Percentiles rank a stretch among this genome's conserved stretches.
phyloP scores from a whole-genome alignment of 139 green algal genomes.

The Mychonastes homosphaera region DNA sequence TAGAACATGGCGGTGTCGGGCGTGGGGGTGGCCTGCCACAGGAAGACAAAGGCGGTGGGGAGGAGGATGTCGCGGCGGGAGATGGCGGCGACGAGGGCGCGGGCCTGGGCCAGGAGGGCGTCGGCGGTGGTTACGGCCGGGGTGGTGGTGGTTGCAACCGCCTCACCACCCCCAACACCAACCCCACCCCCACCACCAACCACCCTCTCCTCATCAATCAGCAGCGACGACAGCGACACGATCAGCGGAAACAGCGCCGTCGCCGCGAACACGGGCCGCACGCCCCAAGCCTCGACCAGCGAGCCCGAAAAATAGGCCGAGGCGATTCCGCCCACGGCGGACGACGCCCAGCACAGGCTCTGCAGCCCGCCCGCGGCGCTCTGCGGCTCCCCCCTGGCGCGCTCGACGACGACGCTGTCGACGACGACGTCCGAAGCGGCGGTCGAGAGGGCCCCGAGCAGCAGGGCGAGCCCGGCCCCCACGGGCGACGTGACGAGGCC shows the following conservation, averaged over 20 bases:
- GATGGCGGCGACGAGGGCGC: too few species aligned
- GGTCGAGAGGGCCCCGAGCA: conserved; percentile 54
- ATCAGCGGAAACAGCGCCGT: conserved; percentile 54
- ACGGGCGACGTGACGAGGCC: conserved; percentile 31
- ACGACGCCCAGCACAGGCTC: conserved; percentile 83
- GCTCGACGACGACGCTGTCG: conserved; percentile 93
- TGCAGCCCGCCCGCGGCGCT: conserved; percentile 72
- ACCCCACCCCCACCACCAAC: conserved; percentile 9
- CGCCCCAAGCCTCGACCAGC: conserved; percentile 50
- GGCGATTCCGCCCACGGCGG: conserved; percentile 66
- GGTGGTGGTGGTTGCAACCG: too few species aligned
- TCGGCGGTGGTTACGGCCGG: too few species aligned
- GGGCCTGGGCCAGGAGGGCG: too few species aligned
- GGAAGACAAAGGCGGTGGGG: conserved; percentile 41
- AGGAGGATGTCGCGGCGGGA: conserved; percentile 33
- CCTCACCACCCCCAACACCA: conserved; percentile 34
- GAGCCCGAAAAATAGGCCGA: conserved; percentile 80
- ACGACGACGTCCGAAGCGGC: conserved; percentile 90
- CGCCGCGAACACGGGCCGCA: conserved; percentile 37
- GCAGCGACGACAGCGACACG: conserved; percentile 33
- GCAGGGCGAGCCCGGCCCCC: conserved; percentile 36
- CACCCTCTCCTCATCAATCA: conserved; percentile 43
- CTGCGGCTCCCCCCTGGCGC: conserved; percentile 43
- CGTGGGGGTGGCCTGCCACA: conserved; percentile 50
- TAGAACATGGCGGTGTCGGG: conserved; percentile 54